Evolutionary conservation across 495 filamentous ascomycete species (phyloP).

Genomic region (Aspergillus bridgeri): DNA sequence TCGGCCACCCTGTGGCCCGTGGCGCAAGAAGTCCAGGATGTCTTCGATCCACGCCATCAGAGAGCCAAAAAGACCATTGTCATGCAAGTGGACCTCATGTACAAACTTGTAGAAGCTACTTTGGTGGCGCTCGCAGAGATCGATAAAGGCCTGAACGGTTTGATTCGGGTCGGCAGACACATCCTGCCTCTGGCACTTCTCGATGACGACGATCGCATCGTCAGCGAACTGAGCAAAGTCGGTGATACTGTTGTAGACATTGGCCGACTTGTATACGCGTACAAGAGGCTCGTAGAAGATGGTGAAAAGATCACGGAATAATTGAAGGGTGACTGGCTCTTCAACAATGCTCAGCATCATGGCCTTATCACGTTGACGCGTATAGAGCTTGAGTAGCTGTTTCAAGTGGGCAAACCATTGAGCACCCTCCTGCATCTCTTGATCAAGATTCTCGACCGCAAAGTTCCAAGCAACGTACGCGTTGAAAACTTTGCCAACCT

Average conservation of each 20-base stretch:
- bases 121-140: constrained; percentile 91
- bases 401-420: constrained; percentile 92
- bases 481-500: constrained; percentile 83
- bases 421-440: constrained; percentile 81
- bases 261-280: constrained; percentile 96
- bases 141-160: constrained; percentile 98
- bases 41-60: constrained; percentile 96
- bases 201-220: constrained; percentile 85
- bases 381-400: constrained; percentile 89
- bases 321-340: constrained; percentile 86
- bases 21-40: constrained; percentile 89
- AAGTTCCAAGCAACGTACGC: constrained; percentile 96
- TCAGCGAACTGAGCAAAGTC: constrained; percentile 92
- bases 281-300: constrained; percentile 99
- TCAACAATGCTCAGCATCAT: constrained; percentile 97
- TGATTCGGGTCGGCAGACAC: constrained; percentile 93
- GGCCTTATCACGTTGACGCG: constrained; percentile 86
- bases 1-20: constrained; percentile 72
- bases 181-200: constrained; percentile 86
- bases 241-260: constrained; percentile 94
- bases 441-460: constrained; percentile 86
- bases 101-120: constrained; percentile 98
- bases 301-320: constrained; percentile 94
- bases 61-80: constrained; percentile 92
- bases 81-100: constrained; percentile 96